These are phyloP conservation scores for Citrus mangshanensis DNA, from an alignment of 345 rosid species.

Conservation along the genomic window DNA sequence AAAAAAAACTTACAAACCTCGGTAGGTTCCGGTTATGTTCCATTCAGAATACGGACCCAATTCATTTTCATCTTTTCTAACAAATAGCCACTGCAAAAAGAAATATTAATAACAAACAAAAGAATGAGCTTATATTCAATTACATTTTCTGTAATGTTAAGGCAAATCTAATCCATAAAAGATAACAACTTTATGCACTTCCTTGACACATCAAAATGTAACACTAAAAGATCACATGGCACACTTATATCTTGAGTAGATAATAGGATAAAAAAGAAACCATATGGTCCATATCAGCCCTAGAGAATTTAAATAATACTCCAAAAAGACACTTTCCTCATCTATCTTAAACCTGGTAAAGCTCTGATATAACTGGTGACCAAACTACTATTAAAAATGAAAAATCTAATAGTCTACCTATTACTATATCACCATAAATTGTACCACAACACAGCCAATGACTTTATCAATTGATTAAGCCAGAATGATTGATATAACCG, in stretches of 20 bases:
- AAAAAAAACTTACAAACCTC: constrained; percentile 50
- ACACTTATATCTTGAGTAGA: background rate
- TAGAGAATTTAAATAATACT: background rate
- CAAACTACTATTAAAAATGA: background rate
- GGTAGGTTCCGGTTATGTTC: constrained; percentile 97
- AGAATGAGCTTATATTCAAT: background rate
- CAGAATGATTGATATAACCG: background rate
- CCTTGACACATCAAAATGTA: background rate
- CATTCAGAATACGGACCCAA: constrained; percentile 72
- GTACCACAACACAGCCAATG: background rate
- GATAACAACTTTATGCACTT: background rate
- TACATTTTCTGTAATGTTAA: background rate
- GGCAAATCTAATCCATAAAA: background rate
- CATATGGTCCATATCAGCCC: background rate
- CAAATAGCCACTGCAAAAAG: constrained; percentile 74
- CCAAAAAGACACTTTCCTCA: background rate
- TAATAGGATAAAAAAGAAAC: background rate
- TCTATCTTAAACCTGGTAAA: background rate
- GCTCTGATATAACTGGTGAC: background rate
- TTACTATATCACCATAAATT: background rate
- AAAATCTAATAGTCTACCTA: too few relatives aligned
- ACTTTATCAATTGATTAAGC: background rate
- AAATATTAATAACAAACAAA: constrained; percentile 17
- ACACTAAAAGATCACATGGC: background rate
- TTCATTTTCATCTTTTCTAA: constrained; percentile 57